Conservation (phyloP, 2,329 filamentous ascomycete genomes). For the Sporothrix variecibatus region DNA sequence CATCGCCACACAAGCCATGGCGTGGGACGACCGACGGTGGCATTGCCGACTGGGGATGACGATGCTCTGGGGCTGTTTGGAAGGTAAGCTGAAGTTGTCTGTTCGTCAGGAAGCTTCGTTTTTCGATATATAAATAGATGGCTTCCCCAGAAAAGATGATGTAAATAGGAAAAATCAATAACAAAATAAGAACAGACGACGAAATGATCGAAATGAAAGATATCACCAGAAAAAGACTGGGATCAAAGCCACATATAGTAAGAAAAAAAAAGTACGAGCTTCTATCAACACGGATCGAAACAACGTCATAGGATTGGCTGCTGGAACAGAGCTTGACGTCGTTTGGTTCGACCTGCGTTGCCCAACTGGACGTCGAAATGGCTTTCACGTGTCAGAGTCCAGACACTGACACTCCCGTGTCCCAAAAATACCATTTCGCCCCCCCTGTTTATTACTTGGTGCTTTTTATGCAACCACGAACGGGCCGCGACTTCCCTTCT, state of each 20-base stretch:
- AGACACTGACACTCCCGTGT: background rate
- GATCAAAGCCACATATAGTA: background rate
- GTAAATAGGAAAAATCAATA: background rate
- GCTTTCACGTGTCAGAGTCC: slow-evolving; percentile 26
- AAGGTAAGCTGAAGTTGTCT: background rate
- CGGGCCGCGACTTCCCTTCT: background rate
- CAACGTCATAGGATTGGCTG: slow-evolving; percentile 12
- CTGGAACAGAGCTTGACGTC: background rate
- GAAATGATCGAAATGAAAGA: background rate
- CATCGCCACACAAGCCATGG: background rate
- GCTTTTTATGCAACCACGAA: slow-evolving; percentile 5
- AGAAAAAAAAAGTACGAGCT: background rate
- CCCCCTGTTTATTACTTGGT: background rate
- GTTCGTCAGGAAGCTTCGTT: background rate
- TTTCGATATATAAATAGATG: background rate
- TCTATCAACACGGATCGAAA: background rate
- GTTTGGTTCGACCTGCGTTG: background rate
- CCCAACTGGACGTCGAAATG: slow-evolving; percentile 19
- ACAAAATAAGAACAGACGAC: background rate
- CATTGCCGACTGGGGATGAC: background rate
- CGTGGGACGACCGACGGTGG: background rate
- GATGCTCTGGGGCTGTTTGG: background rate
- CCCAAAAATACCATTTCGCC: background rate
- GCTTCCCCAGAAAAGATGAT: background rate
- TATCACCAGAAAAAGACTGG: too few species aligned